A percentile compares a stretch with the other conserved stretches of the same genome.
phyloP scores from a whole-genome alignment of 306 rosid genomes.

The Sechiopsis laciniata region DNA sequence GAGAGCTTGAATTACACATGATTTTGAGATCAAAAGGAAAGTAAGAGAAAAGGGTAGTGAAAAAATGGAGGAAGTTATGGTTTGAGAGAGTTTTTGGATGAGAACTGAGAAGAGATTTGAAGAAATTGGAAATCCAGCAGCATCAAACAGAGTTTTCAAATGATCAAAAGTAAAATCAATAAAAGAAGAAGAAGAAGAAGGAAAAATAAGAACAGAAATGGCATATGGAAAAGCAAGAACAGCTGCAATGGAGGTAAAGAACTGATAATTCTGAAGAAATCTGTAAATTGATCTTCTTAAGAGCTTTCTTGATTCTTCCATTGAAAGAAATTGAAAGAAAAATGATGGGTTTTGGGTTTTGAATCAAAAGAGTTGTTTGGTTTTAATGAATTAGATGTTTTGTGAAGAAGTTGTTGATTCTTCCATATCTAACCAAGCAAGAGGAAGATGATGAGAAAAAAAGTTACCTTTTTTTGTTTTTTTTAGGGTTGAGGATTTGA shows the following conservation, averaged over 20 bases:
- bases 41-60: conserved; percentile 76
- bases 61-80: conserved; percentile 51
- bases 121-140: conserved; percentile 72
- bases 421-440: conserved; percentile 11
- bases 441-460: not conserved
- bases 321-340: conserved; percentile 21
- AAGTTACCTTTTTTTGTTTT: not conserved
- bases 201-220: conserved; percentile 49
- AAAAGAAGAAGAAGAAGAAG: conserved; percentile 46
- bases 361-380: not conserved
- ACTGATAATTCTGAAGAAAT: conserved; percentile 70
- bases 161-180: conserved; percentile 40
- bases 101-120: conserved; percentile 56
- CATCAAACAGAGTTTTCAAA: conserved; percentile 51
- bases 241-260: conserved; percentile 58
- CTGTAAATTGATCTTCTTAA: conserved; percentile 59
- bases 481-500: not conserved
- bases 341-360: not conserved
- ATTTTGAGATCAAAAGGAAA: conserved; percentile 66
- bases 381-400: not conserved
- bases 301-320: conserved; percentile 59
- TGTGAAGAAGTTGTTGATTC: conserved; percentile 3
- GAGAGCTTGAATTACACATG: conserved; percentile 53
- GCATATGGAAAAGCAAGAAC: conserved; percentile 74
- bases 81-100: conserved; percentile 71